Base-by-base conservation (phyloP, 1,284 basidiomycete species). In the Mycena sp. region DNA sequence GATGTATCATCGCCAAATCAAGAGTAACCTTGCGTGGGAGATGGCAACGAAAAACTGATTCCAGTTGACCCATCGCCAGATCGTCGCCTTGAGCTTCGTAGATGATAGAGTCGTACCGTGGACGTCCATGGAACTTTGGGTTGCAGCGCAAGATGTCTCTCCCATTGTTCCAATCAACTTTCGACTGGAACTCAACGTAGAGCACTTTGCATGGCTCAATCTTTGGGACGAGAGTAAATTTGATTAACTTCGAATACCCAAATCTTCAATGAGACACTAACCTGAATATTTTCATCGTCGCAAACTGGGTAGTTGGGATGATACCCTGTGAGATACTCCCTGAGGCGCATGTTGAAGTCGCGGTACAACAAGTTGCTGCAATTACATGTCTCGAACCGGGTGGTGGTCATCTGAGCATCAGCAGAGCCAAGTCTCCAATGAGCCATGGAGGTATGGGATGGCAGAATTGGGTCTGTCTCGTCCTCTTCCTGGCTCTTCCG, bases 51-150 rank as follows among this genome's bases (percentile, higher is more conserved):
- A 63, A 53, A 14, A 63, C 19, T n/a, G 52, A 38, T 6, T 58
- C 38, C 9, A 58, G 37, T 19, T 35, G 46, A 14, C 56, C 56
- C 56, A 58, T 48, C 9, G 56, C 56, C 21, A 50, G 12, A 3
- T 43, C 35, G 28, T 58, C 48, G 16, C 28, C 46, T 10, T 58
- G n/a, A 26, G 35, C 46, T 10, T 29, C 26, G 38, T 50, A 58
- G 19, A 50, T 57, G 16, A 57, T 37, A 1, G 64, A 67, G 48
- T 67, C 63, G 26, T 58, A 61, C 10, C 66, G 63, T 0, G 51
- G 45, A 1, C 46, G 32, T 16, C 46, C 51, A 26, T 67, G 63
- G 45, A 65, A 67, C 16, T 21, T 45, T 35, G 17, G n/a, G n/a
- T n/a, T n/a, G n/a, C n/a, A n/a, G n/a, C n/a, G n/a, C n/a, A n/a